Evolutionary conservation across 2,329 filamentous ascomycete species (phyloP).

Genomic region (Pyricularia grisea): DNA sequence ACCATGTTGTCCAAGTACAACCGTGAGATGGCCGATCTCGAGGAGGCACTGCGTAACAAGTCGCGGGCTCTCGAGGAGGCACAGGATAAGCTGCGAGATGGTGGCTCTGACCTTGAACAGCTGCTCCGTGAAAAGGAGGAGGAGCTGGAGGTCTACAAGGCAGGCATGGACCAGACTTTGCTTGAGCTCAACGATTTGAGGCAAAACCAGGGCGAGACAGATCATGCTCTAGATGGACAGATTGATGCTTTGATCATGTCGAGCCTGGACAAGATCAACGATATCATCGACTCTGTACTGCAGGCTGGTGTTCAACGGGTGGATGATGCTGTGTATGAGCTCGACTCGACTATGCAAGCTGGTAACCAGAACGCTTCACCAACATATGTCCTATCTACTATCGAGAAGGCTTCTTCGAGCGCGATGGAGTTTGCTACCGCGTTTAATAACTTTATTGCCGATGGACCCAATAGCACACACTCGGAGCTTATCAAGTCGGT

Average conservation of each 20-base stretch:
- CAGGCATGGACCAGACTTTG: constrained; percentile 92
- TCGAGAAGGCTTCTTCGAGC: constrained; percentile 89
- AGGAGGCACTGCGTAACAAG: constrained; percentile 85
- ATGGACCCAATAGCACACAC: constrained; percentile 84
- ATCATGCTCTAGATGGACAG: constrained; percentile 76
- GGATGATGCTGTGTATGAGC: constrained; percentile 91
- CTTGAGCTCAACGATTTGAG: constrained; percentile 86
- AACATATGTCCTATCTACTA: constrained; percentile 88
- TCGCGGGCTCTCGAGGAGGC: constrained; percentile 77
- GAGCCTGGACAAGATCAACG: constrained; percentile 87
- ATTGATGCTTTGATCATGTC: constrained; percentile 83
- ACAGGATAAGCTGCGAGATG: constrained; percentile 67
- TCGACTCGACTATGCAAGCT: constrained; percentile 96
- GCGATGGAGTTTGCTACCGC: constrained; percentile 96
- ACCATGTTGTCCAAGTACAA: constrained; percentile 94
- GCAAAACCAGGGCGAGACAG: constrained; percentile 63
- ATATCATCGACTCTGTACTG: constrained; percentile 93
- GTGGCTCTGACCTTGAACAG: constrained; percentile 76
- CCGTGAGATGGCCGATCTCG: constrained; percentile 90
- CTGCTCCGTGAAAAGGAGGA: constrained; percentile 90
- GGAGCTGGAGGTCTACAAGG: constrained; percentile 95
- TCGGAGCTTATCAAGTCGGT: constrained; percentile 83
- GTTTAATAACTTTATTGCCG: constrained; percentile 97
- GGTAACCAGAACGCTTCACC: constrained; percentile 97
- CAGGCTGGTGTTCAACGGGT: constrained; percentile 89